Percentiles rank a stretch among this genome's conserved stretches.
Conservation (phyloP, 768 basidiomycete species). For the Rhizopogon rudus region DNA sequence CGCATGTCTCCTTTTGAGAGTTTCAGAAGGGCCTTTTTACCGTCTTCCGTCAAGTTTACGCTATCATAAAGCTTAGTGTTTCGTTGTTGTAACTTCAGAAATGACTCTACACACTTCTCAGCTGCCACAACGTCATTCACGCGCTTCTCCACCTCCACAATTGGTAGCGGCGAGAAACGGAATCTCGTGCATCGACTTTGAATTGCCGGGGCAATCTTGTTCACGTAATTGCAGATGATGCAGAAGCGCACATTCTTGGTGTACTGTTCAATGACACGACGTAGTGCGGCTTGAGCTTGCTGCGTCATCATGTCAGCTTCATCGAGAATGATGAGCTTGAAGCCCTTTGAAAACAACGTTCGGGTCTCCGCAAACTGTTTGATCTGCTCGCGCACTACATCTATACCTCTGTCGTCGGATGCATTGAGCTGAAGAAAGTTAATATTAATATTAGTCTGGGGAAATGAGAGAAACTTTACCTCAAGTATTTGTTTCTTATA, state of each 20-base stretch:
- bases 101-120: conserved; percentile 59
- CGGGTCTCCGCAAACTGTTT: conserved; percentile 98
- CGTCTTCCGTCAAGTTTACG: conserved; percentile 81
- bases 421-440: conserved; percentile 72
- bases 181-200: conserved; percentile 98
- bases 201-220: conserved; percentile 97
- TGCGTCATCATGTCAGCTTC: conserved; percentile 99
- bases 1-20: conserved; percentile 99
- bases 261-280: conserved; percentile 97
- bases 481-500: conserved; percentile 93
- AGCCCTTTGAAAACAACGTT: conserved; percentile 86
- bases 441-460: not conserved
- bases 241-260: conserved; percentile 99
- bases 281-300: conserved; percentile 92
- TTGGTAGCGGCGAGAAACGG: conserved; percentile 90
- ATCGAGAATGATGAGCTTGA: conserved; percentile 96
- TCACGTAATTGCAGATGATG: conserved; percentile 99
- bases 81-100: not conserved
- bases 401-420: conserved; percentile 97
- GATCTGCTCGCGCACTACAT: conserved; percentile 97
- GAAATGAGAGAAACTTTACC: conserved; percentile 33
- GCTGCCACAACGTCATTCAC: conserved; percentile 72
- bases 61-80: conserved; percentile 34
- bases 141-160: conserved; percentile 79
- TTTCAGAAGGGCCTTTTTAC: conserved; percentile 84